Conservation (phyloP, 352 stramenopile genomes). For the Phytophthora multivora region DNA sequence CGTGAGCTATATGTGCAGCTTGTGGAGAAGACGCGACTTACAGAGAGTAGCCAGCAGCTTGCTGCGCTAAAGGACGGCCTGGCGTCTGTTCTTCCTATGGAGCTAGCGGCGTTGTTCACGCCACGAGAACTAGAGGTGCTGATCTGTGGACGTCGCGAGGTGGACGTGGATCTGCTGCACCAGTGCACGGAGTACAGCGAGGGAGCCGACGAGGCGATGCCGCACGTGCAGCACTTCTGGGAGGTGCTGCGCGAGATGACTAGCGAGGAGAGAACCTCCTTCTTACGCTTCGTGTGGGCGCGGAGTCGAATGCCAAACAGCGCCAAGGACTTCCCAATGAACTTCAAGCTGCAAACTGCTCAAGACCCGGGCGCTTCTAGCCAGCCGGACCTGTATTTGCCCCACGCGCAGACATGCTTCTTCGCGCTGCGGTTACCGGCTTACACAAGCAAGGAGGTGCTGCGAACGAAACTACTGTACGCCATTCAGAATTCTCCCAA, state of each 20-base stretch:
- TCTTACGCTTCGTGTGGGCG: conserved; percentile 98
- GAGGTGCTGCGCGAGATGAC: conserved; percentile 96
- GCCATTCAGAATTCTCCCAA: conserved; percentile 96
- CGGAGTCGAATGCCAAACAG: conserved; percentile 96
- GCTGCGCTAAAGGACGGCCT: conserved; percentile 86
- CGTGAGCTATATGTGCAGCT: conserved; percentile 66
- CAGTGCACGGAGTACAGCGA: conserved; percentile 98
- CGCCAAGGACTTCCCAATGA: conserved; percentile 97
- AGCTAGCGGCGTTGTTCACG: conserved; percentile 96
- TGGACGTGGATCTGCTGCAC: conserved; percentile 96
- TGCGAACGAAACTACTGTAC: conserved; percentile 89
- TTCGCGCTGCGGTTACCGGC: conserved; percentile 96
- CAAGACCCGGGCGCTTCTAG: conserved; percentile 78
- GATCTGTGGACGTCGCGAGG: conserved; percentile 95
- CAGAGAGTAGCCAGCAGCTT: conserved; percentile 83
- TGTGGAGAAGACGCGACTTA: conserved; percentile 72
- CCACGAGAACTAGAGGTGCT: conserved; percentile 95
- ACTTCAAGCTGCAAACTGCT: conserved; percentile 91
- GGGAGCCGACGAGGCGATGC: conserved; percentile 90
- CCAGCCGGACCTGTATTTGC: conserved; percentile 92
- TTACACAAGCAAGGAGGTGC: conserved; percentile 93
- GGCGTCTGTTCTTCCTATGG: conserved; percentile 95
- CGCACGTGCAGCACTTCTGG: conserved; percentile 95
- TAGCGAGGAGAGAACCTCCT: conserved; percentile 94
- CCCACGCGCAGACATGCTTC: conserved; percentile 99